Conservation (phyloP, 257 asterid species). For the Solanum pimpinellifolium region DNA sequence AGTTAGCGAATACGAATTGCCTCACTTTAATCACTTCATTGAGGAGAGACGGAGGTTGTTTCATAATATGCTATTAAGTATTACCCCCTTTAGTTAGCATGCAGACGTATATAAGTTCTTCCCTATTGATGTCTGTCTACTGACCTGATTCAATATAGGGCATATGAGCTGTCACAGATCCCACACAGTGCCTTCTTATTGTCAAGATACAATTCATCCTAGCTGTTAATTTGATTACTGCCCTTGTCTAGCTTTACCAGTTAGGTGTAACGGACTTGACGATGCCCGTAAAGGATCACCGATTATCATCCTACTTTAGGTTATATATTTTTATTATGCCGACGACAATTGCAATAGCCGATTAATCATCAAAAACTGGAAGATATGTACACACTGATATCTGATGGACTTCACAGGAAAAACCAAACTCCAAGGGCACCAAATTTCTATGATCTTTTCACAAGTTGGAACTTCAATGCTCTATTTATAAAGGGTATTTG, state of each 20-base stretch:
- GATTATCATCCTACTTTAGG: background rate
- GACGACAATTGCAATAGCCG: background rate
- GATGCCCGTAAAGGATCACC: background rate
- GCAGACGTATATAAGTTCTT: background rate
- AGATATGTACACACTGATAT: background rate
- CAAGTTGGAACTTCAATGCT: background rate
- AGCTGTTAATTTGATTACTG: background rate
- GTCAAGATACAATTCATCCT: constrained; percentile 12
- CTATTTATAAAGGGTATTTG: background rate
- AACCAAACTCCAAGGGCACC: background rate
- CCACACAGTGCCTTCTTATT: constrained; percentile 77
- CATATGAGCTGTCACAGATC: constrained; percentile 90
- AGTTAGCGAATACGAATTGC: background rate
- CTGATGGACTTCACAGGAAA: background rate
- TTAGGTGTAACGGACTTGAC: background rate
- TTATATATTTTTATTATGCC: background rate
- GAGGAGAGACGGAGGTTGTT: constrained; percentile 21
- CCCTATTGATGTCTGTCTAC: background rate
- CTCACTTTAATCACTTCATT: background rate
- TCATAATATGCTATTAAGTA: constrained; percentile 35
- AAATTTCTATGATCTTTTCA: background rate
- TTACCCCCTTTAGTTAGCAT: background rate
- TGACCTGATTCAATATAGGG: constrained; percentile 39
- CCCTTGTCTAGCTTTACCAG: background rate
- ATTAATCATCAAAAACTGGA: background rate